Evolutionary conservation across 2,329 filamentous ascomycete genomes (phyloP), one percentile per base, ranked within the genome.

Genomic region (Cytospora piceae): DNA sequence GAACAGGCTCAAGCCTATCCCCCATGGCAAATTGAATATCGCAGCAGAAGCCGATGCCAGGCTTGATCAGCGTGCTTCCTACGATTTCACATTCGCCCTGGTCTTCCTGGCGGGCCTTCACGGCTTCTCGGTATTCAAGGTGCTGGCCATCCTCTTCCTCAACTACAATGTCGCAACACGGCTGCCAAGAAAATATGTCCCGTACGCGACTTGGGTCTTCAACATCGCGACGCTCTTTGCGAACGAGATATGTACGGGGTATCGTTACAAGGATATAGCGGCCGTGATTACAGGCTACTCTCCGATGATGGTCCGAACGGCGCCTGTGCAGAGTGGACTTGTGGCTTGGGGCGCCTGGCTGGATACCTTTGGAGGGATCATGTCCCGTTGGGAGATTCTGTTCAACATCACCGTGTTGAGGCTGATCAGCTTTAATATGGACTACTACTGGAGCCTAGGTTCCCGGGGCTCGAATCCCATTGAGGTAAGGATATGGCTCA

Each of bases 361-460:
- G 20, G 95, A 99, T 77, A 82, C 84, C 61, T 90, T 90, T 70
- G 88, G 92, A 9, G 95, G 95, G 0, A 80, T 99, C n/a, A 88
- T 96, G 74, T 83, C 90, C 0, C 86, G 94, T 66, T 99, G 95
- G 95, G 93, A 98, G 76, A 89, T 99, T n/a, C 84, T 97, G 6
- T 99, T 99, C 83, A 99, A 99, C 74, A 87, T 99, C 68, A 97
- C 94, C 3, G 90, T 98, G 31, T 81, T 99, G 64, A 89, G 95
- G 6, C 82, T 98, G 57, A 93, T 99, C 72, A 97, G 94, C 76
- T 99, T 97, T 84, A 98, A 98, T 76, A 78, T 99, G 74, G 95
- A 99, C 78, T 94, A 96, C 76, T 94, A 96, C 76, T 99, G 95
- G 94, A 95, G 92, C 72, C 77, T 91, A 3, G 87, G 91, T 69